Conservation (phyloP, 2,329 filamentous ascomycete genomes). For the Didymella pinodella region DNA sequence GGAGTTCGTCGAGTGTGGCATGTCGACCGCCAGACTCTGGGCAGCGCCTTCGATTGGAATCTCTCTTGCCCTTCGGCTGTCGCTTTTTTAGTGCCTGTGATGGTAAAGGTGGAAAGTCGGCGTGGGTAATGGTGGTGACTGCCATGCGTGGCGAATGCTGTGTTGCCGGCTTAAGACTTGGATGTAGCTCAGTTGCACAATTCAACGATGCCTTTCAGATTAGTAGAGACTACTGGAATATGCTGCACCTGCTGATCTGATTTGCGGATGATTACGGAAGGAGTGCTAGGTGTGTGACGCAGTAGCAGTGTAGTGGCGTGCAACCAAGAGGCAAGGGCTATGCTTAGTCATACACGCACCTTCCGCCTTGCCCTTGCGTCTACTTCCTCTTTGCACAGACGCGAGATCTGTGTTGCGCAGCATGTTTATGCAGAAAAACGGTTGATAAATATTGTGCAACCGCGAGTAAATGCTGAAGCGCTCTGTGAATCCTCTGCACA, state of each 20-base stretch:
- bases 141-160: conserved; percentile 19
- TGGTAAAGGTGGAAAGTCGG: conserved; percentile 35
- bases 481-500: not conserved
- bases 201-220: not conserved
- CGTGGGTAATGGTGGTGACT: conserved; percentile 23
- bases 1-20: conserved; percentile 33
- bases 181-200: not conserved
- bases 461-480: not conserved
- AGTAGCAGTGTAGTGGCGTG: not conserved
- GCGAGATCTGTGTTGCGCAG: not conserved
- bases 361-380: not conserved
- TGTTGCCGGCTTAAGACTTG: not conserved
- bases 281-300: not conserved
- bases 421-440: not conserved
- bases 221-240: not conserved
- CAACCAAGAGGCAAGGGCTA: conserved; percentile 3
- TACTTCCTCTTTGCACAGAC: not conserved
- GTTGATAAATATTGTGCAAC: not conserved
- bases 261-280: not conserved
- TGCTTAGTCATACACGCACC: conserved; percentile 6
- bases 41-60: not conserved
- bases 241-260: not conserved
- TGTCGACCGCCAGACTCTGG: not conserved
- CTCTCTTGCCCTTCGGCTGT: not conserved
- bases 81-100: conserved; percentile 17